Evolutionary conservation across 2,329 filamentous ascomycete species (phyloP).

Genomic region (Aureobasidium lini): DNA sequence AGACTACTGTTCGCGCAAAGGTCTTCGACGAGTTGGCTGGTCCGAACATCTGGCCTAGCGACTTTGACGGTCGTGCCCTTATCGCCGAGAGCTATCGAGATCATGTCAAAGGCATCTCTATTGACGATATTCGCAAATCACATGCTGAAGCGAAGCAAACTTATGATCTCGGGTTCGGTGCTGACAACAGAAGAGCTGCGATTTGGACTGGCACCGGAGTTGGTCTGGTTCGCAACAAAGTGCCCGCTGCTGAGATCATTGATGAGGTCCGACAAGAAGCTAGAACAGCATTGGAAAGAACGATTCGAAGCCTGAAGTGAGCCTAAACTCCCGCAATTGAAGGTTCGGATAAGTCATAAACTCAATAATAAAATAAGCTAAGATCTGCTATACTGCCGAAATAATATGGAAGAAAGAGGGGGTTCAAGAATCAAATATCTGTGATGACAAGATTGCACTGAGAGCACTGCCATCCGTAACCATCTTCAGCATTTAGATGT

Average conservation of each 20-base stretch:
- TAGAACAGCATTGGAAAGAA: not conserved
- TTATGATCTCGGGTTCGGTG: slow-evolving; percentile 40
- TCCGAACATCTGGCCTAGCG: slow-evolving; percentile 49
- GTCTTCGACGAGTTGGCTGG: slow-evolving; percentile 48
- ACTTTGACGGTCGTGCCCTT: slow-evolving; percentile 51
- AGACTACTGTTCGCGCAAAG: slow-evolving; percentile 41
- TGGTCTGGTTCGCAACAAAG: slow-evolving; percentile 46
- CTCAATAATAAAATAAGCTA: not conserved
- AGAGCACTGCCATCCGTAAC: not conserved
- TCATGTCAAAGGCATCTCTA: slow-evolving; percentile 28
- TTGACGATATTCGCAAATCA: slow-evolving; percentile 35
- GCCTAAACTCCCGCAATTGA: not conserved
- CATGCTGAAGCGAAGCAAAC: slow-evolving; percentile 36
- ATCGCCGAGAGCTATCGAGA: slow-evolving; percentile 46
- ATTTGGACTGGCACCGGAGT: slow-evolving; percentile 56
- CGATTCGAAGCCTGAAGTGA: not conserved
- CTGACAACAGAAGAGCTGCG: slow-evolving; percentile 43
- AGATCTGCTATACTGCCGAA: not conserved
- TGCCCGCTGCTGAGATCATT: slow-evolving; percentile 46
- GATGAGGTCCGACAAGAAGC: slow-evolving; percentile 23
- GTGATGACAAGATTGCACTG: no score
- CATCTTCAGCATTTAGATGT: not conserved
- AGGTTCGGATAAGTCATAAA: not conserved
- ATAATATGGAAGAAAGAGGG: not conserved
- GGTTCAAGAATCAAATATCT: not conserved